Conservation (phyloP, 2,329 filamentous ascomycete species). For the Acarospora socialis region DNA sequence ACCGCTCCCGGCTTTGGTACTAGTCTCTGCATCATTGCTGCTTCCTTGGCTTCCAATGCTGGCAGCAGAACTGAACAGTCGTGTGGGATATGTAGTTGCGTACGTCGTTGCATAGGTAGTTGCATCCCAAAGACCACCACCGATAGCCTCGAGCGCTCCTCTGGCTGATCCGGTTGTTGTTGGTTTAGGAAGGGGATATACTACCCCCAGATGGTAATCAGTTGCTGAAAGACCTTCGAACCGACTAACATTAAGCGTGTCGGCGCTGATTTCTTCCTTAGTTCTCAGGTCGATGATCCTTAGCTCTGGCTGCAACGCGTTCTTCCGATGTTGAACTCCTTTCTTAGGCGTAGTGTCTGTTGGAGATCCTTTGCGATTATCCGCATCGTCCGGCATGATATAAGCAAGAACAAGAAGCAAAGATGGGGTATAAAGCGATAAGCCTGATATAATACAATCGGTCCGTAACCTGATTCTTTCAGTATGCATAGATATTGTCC, state of each 20-base stretch:
- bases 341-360: conserved; percentile 36
- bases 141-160: conserved; percentile 49
- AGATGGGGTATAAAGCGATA: conserved; percentile 89
- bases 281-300: conserved; percentile 80
- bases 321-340: conserved; percentile 56
- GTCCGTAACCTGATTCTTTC: conserved; percentile 57
- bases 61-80: conserved; percentile 73
- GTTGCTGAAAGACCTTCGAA: conserved; percentile 74
- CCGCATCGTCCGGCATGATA: conserved; percentile 59
- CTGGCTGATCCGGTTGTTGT: conserved; percentile 49
- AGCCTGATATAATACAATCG: conserved; percentile 94
- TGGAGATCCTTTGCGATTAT: conserved; percentile 33
- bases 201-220: conserved; percentile 81
- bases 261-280: conserved; percentile 70
- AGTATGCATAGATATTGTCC: conserved; percentile 17
- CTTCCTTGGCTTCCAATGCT: conserved; percentile 51
- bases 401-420: conserved; percentile 86
- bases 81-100: conserved; percentile 71
- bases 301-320: conserved; percentile 74
- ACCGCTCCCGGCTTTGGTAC: conserved; percentile 34
- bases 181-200: conserved; percentile 62
- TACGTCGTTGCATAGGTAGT: no score
- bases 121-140: conserved; percentile 75
- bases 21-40: conserved; percentile 43
- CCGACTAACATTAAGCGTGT: conserved; percentile 70